These are phyloP conservation scores for Microdochium bolleyi DNA, from an alignment of 2,329 filamentous ascomycete species.

Conservation along the genomic window DNA sequence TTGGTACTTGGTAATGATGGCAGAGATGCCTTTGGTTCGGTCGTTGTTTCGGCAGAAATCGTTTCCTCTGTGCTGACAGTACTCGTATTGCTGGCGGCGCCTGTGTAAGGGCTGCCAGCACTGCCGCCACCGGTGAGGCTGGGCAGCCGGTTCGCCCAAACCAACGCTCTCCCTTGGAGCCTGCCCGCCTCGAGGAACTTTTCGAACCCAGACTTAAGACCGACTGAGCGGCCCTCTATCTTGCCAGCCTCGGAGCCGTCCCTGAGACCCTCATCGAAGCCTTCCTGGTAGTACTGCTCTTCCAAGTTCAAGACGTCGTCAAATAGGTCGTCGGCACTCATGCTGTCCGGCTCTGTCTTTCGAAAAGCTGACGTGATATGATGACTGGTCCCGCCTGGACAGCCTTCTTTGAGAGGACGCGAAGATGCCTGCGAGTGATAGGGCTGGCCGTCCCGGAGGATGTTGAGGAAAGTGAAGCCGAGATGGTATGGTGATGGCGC, in stretches of 20 bases:
- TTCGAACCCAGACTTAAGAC: conserved; percentile 86
- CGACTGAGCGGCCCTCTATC: conserved; percentile 83
- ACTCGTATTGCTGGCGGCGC: conserved; percentile 10
- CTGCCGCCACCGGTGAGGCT: conserved; percentile 1
- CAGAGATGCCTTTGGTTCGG: conserved; percentile 18
- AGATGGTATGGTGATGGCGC: not conserved
- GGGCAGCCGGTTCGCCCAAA: conserved; percentile 74
- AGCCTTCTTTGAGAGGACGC: too few relatives aligned
- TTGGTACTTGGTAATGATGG: conserved; percentile 40
- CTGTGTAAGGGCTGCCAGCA: conserved; percentile 15
- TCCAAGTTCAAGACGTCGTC: conserved; percentile 53
- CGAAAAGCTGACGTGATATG: too few relatives aligned
- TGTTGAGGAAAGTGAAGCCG: not conserved
- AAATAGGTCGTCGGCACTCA: conserved; percentile 38
- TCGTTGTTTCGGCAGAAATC: not conserved
- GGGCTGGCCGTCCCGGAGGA: not conserved
- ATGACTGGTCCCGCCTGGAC: too few relatives aligned
- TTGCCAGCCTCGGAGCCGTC: conserved; percentile 75
- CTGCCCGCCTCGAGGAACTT: conserved; percentile 79
- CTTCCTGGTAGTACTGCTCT: conserved; percentile 71
- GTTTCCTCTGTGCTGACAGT: not conserved
- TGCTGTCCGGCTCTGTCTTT: conserved; percentile 6
- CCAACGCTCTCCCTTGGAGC: conserved; percentile 66
- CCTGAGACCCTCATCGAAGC: conserved; percentile 64
- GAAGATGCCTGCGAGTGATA: not conserved